Percentiles rank a stretch among this genome's conserved stretches.
These are phyloP conservation scores for Fraxinus pennsylvanica DNA, from an alignment of 257 asterid species.

Conservation along the genomic window DNA sequence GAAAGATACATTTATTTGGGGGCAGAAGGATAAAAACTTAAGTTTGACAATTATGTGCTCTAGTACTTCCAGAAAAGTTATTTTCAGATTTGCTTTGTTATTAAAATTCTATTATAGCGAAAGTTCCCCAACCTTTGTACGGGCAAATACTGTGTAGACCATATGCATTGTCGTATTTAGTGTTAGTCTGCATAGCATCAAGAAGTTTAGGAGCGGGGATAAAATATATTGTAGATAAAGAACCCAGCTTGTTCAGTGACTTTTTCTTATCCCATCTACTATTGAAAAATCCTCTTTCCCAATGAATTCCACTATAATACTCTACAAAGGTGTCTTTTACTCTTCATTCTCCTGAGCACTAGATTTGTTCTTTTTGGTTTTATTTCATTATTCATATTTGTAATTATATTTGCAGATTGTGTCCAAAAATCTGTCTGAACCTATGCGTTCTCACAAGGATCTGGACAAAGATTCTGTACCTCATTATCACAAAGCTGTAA, in stretches of 20 bases:
- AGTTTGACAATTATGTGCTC: conserved; percentile 10
- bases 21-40: not conserved
- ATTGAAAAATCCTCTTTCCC: not conserved
- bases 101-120: not conserved
- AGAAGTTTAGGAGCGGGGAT: not conserved
- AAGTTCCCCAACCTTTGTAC: conserved; percentile 6
- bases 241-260: not conserved
- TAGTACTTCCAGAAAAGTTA: conserved; percentile 1
- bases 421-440: conserved; percentile 80
- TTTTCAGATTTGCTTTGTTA: conserved; percentile 10
- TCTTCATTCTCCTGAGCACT: not conserved
- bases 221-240: not conserved
- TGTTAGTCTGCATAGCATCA: conserved; percentile 7
- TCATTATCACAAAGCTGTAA: conserved; percentile 82
- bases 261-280: not conserved
- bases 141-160: not conserved
- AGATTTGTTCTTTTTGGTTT: conserved; percentile 7
- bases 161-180: not conserved
- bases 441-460: conserved; percentile 95
- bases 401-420: conserved; percentile 64
- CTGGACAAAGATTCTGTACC: conserved; percentile 98
- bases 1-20: not conserved
- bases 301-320: not conserved
- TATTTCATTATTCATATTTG: conserved; percentile 23
- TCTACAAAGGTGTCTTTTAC: not conserved